Conservation (phyloP, 441 rosid genomes). For the Mallotus repandus region DNA sequence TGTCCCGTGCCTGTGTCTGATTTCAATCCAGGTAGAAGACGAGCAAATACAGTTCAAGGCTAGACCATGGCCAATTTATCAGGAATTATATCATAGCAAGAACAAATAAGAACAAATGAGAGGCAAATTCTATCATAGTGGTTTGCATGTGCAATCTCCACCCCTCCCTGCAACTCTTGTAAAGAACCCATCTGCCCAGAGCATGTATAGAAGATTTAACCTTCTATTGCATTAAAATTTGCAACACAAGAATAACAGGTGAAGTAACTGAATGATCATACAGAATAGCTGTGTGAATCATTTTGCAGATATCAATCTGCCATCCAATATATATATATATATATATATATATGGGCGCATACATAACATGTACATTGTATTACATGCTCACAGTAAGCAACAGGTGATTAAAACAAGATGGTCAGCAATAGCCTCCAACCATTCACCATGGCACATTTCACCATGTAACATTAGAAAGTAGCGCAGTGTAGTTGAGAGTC, state of each 20-base stretch:
- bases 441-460: constrained; percentile 18
- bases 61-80: neutral
- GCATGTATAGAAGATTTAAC: neutral
- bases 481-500: neutral
- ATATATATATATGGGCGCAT: constrained; percentile 6
- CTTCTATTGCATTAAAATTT: neutral
- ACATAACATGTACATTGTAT: constrained; percentile 28
- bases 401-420: constrained; percentile 20
- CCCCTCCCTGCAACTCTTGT: neutral
- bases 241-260: neutral
- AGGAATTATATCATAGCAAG: neutral
- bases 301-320: constrained; percentile 24
- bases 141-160: neutral
- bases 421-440: constrained; percentile 26
- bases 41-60: neutral
- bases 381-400: constrained; percentile 25
- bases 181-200: neutral
- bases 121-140: neutral
- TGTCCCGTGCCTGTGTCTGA: neutral
- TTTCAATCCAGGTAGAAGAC: neutral
- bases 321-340: constrained; percentile 18
- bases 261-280: neutral
- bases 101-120: neutral
- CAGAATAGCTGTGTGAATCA: constrained; percentile 16
- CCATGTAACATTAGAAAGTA: constrained; percentile 7